A percentile compares a stretch with the other conserved stretches of the same genome.
These are phyloP conservation scores for Tulasnella calospora DNA, from an alignment of 768 basidiomycete genomes.

Conservation along the genomic window DNA sequence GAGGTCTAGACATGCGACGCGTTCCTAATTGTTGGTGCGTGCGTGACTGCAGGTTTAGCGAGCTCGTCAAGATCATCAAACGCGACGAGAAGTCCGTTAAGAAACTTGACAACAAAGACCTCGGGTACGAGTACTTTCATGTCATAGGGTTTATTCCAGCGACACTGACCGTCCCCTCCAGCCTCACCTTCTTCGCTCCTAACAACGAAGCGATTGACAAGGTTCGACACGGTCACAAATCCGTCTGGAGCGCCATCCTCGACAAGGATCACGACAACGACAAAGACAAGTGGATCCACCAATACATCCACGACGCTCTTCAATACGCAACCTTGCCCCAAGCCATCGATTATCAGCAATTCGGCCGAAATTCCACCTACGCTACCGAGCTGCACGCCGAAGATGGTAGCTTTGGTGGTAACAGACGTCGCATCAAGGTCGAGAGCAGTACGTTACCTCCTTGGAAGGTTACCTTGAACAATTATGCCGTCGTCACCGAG, in stretches of 20 bases:
- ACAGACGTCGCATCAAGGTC: conserved; percentile 24
- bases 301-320: conserved; percentile 17
- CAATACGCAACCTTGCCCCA: conserved; percentile 21
- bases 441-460: conserved; percentile 15
- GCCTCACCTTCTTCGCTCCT: conserved; percentile 26
- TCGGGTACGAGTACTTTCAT: background rate
- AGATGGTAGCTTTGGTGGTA: conserved; percentile 22
- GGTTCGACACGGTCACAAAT: background rate
- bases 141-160: background rate
- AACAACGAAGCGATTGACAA: conserved; percentile 20
- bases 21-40: background rate
- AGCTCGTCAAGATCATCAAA: conserved; percentile 25
- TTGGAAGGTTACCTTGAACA: conserved; percentile 23
- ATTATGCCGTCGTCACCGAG: conserved; percentile 15
- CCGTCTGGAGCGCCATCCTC: background rate
- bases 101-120: conserved; percentile 21
- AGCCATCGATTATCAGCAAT: background rate
- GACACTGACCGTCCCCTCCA: background rate
- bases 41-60: conserved; percentile 21
- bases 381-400: conserved; percentile 14
- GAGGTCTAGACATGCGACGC: background rate
- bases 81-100: background rate
- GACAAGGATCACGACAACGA: background rate
- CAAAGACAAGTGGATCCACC: background rate
- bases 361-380: conserved; percentile 24